Evolutionary conservation across 495 filamentous ascomycete species (phyloP).

Genomic region (Pyrenula massariospora): DNA sequence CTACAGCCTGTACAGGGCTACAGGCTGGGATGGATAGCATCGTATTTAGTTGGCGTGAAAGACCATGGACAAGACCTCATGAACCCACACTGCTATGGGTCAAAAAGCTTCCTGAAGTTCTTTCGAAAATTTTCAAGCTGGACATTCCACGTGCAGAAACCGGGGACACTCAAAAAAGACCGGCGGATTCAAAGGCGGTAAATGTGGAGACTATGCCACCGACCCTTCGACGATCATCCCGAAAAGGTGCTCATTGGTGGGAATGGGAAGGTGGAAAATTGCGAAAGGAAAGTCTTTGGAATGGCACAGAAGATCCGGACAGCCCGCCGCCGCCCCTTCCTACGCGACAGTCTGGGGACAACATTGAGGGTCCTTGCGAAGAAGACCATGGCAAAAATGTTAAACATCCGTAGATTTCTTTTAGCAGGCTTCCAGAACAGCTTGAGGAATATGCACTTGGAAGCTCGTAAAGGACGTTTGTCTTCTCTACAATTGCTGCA

Average conservation of each 20-base stretch:
- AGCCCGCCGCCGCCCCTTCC: too few species aligned
- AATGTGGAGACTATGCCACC: neutral
- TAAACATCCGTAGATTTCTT: too few species aligned
- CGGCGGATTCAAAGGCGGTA: neutral
- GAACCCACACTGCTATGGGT: neutral
- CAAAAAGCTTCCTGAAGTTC: neutral
- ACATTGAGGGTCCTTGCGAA: too few species aligned
- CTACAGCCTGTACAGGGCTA: constrained; percentile 39
- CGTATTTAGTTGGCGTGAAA: constrained; percentile 54
- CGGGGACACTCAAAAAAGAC: neutral
- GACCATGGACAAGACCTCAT: constrained; percentile 42
- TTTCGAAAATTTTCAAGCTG: neutral
- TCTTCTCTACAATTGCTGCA: too few species aligned
- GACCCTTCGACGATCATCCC: neutral
- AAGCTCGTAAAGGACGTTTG: too few species aligned
- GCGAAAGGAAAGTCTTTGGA: neutral
- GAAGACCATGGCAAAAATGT: too few species aligned
- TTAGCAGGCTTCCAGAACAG: too few species aligned
- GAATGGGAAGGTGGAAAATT: neutral
- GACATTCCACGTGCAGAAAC: neutral
- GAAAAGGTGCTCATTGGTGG: neutral
- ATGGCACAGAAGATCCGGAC: neutral
- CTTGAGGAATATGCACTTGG: too few species aligned
- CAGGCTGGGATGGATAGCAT: constrained; percentile 57
- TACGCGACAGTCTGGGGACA: too few species aligned